Percentiles rank a stretch among this genome's conserved stretches.
Evolutionary conservation across 345 rosid species (phyloP).

Genomic region (Pistacia integerrima): DNA sequence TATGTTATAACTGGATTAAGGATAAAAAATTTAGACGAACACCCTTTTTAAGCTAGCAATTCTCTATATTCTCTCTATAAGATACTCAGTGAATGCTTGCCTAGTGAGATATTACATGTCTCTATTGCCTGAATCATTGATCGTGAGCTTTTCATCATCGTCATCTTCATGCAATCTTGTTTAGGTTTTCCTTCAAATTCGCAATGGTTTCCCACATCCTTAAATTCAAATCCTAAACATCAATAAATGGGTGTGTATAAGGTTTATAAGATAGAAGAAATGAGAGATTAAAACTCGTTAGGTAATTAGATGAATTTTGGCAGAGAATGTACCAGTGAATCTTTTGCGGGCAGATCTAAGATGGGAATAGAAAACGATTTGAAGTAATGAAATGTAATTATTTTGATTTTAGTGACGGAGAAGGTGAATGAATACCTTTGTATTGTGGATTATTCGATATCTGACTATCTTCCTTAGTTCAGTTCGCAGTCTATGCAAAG

Average conservation of each 20-base stretch:
- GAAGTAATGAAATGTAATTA: not conserved
- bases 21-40: too few species aligned
- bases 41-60: too few species aligned
- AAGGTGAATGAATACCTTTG: not conserved
- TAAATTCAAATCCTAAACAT: not conserved
- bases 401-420: not conserved
- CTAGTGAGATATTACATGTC: not conserved
- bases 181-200: constrained; percentile 80
- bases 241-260: not conserved
- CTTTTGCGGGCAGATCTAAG: constrained; percentile 15
- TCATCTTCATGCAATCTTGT: constrained; percentile 82
- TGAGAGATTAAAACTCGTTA: not conserved
- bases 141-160: constrained; percentile 55
- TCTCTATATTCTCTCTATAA: too few species aligned
- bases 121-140: constrained; percentile 49
- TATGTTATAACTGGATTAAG: too few species aligned
- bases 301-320: not conserved
- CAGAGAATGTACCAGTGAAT: constrained; percentile 5
- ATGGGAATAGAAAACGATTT: not conserved
- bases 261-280: not conserved
- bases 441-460: not conserved
- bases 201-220: constrained; percentile 86
- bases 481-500: too few species aligned
- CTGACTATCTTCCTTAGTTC: too few species aligned
- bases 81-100: too few species aligned